Evolutionary conservation across 805 yeast genomes (phyloP), one percentile per base, ranked within the genome.

Genomic region (Lachancea kluyveri): DNA sequence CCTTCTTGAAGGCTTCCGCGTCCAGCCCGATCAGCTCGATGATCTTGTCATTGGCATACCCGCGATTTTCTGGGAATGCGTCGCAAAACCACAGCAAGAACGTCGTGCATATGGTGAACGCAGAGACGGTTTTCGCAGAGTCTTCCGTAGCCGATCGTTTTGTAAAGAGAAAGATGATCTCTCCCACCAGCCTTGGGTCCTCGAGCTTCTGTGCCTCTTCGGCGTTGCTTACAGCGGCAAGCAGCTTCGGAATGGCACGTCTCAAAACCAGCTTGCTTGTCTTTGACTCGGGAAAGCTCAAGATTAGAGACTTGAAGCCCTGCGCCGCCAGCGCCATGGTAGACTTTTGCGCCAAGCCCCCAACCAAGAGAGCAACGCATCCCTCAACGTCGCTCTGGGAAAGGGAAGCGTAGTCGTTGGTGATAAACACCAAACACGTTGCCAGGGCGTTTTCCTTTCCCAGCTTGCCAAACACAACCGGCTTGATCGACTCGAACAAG

Each of bases 291-390:
- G 6, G 12, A 4, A n/a, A 15, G n/a, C 18, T 12, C 5, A 10
- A 8, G 3, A 80, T 62, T 25, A 84, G 58, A 0, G 78, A 64
- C 43, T 69, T 78, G 30, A 80, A 62, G 10, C 92, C 78, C 41
- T 79, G 87, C 8, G 77, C 61, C 0, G 72, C 62, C 7, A 73
- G 58, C 0, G 63, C 52, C 6, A 65, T 43, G 6, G 56, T 49
- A n/a, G 57, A 64, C 3, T 59, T 50, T 4, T 60, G 48, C 1
- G 43, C 29, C 6, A 76, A 43, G 10, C 67, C 63, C 4, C 43
- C 46, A 1, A 61, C 37, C 7, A 77, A 46, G 11, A 50, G 50
- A 2, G 47, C 39, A 2, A 61, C 52, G 20, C 67, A 46, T 7
- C 49, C 45, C 2, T 58, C 64, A 22, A 65, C 50, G 29, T 74